A percentile compares a stretch with the other conserved stretches of the same genome.
Conservation (phyloP, 2,329 filamentous ascomycete species). For the Bisporella sp. region DNA sequence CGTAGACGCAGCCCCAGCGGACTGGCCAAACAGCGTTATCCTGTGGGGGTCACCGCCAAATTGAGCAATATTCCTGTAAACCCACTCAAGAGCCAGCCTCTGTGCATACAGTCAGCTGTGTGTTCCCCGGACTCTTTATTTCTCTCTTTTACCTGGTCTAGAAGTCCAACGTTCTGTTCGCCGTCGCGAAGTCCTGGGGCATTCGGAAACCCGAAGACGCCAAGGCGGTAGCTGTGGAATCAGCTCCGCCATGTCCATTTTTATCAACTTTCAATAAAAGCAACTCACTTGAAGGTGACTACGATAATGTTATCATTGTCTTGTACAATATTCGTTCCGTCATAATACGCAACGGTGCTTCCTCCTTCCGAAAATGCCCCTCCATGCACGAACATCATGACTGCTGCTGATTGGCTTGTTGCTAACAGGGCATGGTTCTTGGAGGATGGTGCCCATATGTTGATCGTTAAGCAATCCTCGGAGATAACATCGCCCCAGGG, state of each 20-base stretch:
- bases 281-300: slow-evolving; percentile 27
- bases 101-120: slow-evolving; percentile 28
- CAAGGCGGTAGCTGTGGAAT: slow-evolving; percentile 23
- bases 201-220: slow-evolving; percentile 24
- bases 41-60: slow-evolving; percentile 48
- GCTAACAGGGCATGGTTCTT: background rate
- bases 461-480: slow-evolving; percentile 32
- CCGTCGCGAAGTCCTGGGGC: slow-evolving; percentile 8
- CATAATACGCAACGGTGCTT: slow-evolving; percentile 11
- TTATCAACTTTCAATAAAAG: background rate
- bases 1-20: slow-evolving; percentile 18
- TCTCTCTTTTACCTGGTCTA: slow-evolving; percentile 32
- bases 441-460: slow-evolving; percentile 25
- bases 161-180: slow-evolving; percentile 37
- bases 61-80: slow-evolving; percentile 45
- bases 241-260: background rate
- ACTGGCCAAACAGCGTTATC: slow-evolving; percentile 26
- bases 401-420: slow-evolving; percentile 12
- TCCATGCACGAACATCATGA: slow-evolving; percentile 37
- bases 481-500: slow-evolving; percentile 2
- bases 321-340: slow-evolving; percentile 12
- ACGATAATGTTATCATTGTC: slow-evolving; percentile 20
- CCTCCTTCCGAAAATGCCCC: slow-evolving; percentile 28
- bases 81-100: slow-evolving; percentile 47
- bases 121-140: no score